Base-by-base conservation (phyloP, 345 rosid genomes). In the Lumnitzera racemosa region DNA sequence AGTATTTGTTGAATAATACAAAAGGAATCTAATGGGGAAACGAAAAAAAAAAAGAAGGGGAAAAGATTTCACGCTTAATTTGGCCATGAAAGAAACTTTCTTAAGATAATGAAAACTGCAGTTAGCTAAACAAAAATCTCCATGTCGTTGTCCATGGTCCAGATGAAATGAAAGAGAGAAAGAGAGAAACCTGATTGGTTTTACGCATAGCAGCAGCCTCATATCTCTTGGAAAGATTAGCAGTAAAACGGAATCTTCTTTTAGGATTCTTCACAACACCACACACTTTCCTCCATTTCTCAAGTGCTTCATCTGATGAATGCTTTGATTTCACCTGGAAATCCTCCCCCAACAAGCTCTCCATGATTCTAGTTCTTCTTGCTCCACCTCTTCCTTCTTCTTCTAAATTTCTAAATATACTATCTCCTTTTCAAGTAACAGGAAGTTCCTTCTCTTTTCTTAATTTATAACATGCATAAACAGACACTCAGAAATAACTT, bases 141-240 rank as follows among this genome's bases (percentile, higher is more conserved):
- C 31, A 27, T 27, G 31, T 36, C 43, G 1, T 5, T 36, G 43
- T 36, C 43, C 43, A 36, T 9, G 43, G 6, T 1, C 3, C 43
- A 36, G 20, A 4, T 15, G 29, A 55, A 27, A 27, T 56, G 46
- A 13, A 2, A 36, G 13, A 46, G 47, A 56, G 14, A 27, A 17
- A 48, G 31, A 13, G 57, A 43, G 10, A 24, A 24, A 85, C 97
- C 79, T 83, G 87, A 74, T 91, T 84, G 80, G 89, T 81, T 7
- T 71, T 73, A 9, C 98, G 95, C 96, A 91, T 91, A 4, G 83
- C 91, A 27, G 90, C 96, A 41, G 95, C 98, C 76, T 91, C 96
- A 41, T 57, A 41, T 24, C 98, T 89, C 76, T 91, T 91, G 72
- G 91, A 73, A 66, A 91, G 87, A 63, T 91, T 91, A 56, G 96